A percentile compares a stretch with the other conserved stretches of the same genome.
Conservation (phyloP, 1,284 basidiomycete species). For the Sphagnurus paluster region DNA sequence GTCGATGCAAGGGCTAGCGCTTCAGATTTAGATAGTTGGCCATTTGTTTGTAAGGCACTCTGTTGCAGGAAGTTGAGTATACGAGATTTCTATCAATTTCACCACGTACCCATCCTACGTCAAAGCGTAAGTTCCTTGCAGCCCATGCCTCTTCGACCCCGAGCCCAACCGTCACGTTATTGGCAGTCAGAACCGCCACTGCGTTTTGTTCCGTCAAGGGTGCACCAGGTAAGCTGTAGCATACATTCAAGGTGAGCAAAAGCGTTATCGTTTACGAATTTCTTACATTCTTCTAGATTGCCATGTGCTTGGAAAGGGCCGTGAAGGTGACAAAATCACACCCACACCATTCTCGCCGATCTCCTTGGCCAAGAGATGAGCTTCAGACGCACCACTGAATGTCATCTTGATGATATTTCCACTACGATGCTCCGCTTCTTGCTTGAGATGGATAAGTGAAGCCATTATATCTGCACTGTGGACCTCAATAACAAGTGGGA, state of each 20-base stretch:
- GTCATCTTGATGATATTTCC: conserved; percentile 44
- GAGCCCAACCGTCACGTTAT: conserved; percentile 71
- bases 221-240: conserved; percentile 62
- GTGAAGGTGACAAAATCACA: conserved; percentile 61
- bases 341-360: conserved; percentile 63
- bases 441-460: conserved; percentile 65
- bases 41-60: conserved; percentile 42
- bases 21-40: conserved; percentile 46
- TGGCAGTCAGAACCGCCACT: conserved; percentile 49
- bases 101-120: conserved; percentile 61
- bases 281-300: conserved; percentile 56
- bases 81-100: not conserved
- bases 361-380: conserved; percentile 66
- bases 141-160: conserved; percentile 62
- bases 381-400: conserved; percentile 69
- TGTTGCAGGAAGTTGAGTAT: conserved; percentile 16
- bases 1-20: conserved; percentile 61
- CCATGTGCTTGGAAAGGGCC: conserved; percentile 70
- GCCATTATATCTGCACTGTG: conserved; percentile 75
- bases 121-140: conserved; percentile 69
- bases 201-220: conserved; percentile 63
- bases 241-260: not conserved
- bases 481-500: conserved; percentile 57
- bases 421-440: conserved; percentile 51
- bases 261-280: conserved; percentile 32